A percentile compares a stretch with the other conserved stretches of the same genome.
phyloP scores from a whole-genome alignment of 225 moss, liverwort and hornwort genomes.

The Asterella californica region DNA sequence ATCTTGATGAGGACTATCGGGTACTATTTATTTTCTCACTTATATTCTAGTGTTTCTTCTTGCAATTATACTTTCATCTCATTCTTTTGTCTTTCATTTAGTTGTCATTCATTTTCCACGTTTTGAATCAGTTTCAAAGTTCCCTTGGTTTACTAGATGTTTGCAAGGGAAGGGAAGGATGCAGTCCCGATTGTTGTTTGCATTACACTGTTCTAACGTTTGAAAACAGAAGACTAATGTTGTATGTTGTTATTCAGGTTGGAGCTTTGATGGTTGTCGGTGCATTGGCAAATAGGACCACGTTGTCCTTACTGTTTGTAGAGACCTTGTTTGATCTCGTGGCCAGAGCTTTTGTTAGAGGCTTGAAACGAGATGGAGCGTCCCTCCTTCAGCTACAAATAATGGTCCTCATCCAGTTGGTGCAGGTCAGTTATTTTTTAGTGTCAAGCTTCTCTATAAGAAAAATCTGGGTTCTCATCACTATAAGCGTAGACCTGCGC shows the following conservation, averaged over 20 bases:
- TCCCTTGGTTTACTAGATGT: neutral
- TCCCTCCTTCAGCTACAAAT: slow-evolving; percentile 65
- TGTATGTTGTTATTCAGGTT: slow-evolving; percentile 47
- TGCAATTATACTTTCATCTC: too few relatives aligned
- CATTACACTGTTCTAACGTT: neutral
- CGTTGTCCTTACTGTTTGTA: slow-evolving; percentile 56
- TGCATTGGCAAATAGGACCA: slow-evolving; percentile 76
- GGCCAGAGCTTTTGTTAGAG: slow-evolving; percentile 56
- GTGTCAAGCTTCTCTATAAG: neutral
- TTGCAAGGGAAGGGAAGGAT: neutral
- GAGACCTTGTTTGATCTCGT: slow-evolving; percentile 56
- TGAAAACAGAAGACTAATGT: neutral
- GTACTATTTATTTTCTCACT: slow-evolving; percentile 26
- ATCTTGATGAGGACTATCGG: slow-evolving; percentile 76
- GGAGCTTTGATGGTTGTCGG: slow-evolving; percentile 89
- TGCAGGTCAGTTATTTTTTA: slow-evolving; percentile 50
- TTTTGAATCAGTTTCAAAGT: too few relatives aligned
- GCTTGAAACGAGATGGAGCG: slow-evolving; percentile 51
- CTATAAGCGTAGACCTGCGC: neutral
- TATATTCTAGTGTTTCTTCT: too few relatives aligned
- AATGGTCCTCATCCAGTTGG: slow-evolving; percentile 89
- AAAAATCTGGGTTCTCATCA: neutral
- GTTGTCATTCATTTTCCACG: too few relatives aligned
- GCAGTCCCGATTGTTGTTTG: neutral
- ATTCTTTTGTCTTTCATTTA: too few relatives aligned